Percentiles rank a stretch among this genome's conserved stretches.
Conservation (phyloP, 2,329 filamentous ascomycete species). For the Apiospora malaysiana region DNA sequence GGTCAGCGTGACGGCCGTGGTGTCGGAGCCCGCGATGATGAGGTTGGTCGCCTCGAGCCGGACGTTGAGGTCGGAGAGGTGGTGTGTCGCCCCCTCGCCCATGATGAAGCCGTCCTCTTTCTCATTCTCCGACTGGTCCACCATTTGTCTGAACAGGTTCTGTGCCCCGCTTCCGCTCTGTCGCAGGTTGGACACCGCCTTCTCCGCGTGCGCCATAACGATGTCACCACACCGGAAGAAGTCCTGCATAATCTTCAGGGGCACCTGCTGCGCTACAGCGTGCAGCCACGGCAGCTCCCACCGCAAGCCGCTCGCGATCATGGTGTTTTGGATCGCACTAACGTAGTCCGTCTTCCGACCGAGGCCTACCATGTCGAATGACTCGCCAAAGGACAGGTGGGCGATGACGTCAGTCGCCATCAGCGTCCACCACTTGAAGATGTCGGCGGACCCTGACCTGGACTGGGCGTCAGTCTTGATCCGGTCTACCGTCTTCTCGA, state of each 20-base stretch:
- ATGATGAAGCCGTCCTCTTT: neutral
- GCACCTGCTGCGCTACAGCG: neutral
- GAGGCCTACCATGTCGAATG: slow-evolving; percentile 54
- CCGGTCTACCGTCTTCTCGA: slow-evolving; percentile 40
- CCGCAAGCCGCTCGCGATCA: slow-evolving; percentile 32
- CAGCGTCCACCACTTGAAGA: slow-evolving; percentile 60
- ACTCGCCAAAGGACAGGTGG: slow-evolving; percentile 60
- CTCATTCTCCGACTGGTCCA: neutral
- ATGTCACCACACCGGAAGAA: neutral
- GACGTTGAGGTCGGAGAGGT: neutral
- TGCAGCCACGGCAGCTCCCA: slow-evolving; percentile 37
- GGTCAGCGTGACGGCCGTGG: slow-evolving; percentile 55
- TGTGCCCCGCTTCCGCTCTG: neutral
- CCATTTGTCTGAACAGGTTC: neutral
- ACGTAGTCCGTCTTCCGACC: slow-evolving; percentile 48
- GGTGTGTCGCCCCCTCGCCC: too few species aligned
- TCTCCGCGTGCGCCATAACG: neutral
- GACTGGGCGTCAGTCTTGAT: slow-evolving; percentile 45
- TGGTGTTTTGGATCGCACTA: slow-evolving; percentile 42
- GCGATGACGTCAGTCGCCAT: slow-evolving; percentile 61
- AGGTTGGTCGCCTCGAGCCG: slow-evolving; percentile 22
- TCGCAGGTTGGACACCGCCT: neutral
- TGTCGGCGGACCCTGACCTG: slow-evolving; percentile 35
- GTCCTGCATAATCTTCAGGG: neutral
- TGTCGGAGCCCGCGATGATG: slow-evolving; percentile 55